Percentiles rank a stretch among this genome's conserved stretches.
phyloP scores from a whole-genome alignment of 495 filamentous ascomycete species.

The Rhypophila decipiens region DNA sequence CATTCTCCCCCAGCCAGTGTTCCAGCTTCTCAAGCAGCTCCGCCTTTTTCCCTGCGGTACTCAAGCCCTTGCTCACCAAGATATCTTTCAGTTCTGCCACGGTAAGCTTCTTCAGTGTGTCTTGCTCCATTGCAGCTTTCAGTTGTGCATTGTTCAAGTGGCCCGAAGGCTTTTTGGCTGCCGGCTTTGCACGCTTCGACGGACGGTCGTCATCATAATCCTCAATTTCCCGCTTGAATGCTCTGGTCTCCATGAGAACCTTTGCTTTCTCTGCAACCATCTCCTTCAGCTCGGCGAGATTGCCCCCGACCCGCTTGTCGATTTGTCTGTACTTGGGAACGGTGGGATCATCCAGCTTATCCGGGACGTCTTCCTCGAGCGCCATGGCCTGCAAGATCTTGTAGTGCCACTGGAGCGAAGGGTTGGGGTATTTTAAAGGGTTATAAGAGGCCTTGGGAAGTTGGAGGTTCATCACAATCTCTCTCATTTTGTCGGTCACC shows the following conservation, averaged over 20 bases:
- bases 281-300: slow-evolving; percentile 71
- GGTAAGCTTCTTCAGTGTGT: slow-evolving; percentile 62
- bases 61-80: slow-evolving; percentile 54
- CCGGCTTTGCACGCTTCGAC: slow-evolving; percentile 31
- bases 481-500: slow-evolving; percentile 74
- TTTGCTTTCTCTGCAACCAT: slow-evolving; percentile 50
- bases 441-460: slow-evolving; percentile 81
- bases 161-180: slow-evolving; percentile 14
- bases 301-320: slow-evolving; percentile 74
- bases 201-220: slow-evolving; percentile 32
- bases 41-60: slow-evolving; percentile 64
- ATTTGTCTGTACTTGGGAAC: slow-evolving; percentile 73
- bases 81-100: slow-evolving; percentile 65
- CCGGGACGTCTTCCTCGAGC: slow-evolving; percentile 84
- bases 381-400: slow-evolving; percentile 88
- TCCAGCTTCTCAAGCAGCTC: slow-evolving; percentile 75
- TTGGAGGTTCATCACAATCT: slow-evolving; percentile 77
- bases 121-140: slow-evolving; percentile 51
- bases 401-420: slow-evolving; percentile 96
- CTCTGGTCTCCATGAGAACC: slow-evolving; percentile 22
- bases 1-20: slow-evolving; percentile 60
- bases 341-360: slow-evolving; percentile 74
- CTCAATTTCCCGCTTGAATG: slow-evolving; percentile 38
- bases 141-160: slow-evolving; percentile 51
- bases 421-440: slow-evolving; percentile 85